A percentile compares a stretch with the other conserved stretches of the same genome.
These are phyloP conservation scores for Hyaloscypha bicolor DNA, from an alignment of 495 filamentous ascomycete genomes.

Conservation along the genomic window DNA sequence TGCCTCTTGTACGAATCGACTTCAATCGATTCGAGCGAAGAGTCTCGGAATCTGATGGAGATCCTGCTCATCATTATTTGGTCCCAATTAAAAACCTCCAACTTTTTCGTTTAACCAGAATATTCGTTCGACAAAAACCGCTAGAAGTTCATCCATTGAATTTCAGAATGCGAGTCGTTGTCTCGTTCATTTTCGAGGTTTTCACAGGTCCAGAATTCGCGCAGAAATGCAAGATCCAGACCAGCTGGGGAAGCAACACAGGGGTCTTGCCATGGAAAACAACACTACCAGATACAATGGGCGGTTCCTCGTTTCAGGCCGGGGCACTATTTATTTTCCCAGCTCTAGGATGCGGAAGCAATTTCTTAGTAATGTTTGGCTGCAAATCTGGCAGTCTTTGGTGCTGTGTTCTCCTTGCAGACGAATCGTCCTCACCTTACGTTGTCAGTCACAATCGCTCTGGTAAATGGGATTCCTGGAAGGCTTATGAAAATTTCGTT, in stretches of 20 bases:
- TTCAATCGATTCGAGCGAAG: neutral
- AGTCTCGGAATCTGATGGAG: too few relatives aligned
- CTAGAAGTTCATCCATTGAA: neutral
- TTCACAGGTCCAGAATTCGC: neutral
- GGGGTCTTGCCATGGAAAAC: neutral
- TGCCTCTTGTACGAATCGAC: neutral
- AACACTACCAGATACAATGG: neutral
- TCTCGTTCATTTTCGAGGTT: neutral
- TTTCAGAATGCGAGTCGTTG: neutral
- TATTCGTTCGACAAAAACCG: neutral
- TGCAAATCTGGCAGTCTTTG: neutral
- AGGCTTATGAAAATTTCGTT: neutral
- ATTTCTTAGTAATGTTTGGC: neutral
- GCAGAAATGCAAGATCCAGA: neutral
- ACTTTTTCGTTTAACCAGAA: neutral
- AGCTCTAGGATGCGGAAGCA: neutral
- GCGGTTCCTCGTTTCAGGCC: neutral
- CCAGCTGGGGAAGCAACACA: neutral
- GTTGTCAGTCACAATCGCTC: neutral
- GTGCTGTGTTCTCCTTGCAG: neutral
- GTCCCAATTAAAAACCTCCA: neutral
- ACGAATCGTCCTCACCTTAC: neutral
- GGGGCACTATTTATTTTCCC: neutral
- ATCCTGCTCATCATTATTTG: too few relatives aligned
- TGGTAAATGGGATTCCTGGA: neutral